Evolutionary conservation across 257 asterid species (phyloP).

Genomic region (Solanum bukasovii): DNA sequence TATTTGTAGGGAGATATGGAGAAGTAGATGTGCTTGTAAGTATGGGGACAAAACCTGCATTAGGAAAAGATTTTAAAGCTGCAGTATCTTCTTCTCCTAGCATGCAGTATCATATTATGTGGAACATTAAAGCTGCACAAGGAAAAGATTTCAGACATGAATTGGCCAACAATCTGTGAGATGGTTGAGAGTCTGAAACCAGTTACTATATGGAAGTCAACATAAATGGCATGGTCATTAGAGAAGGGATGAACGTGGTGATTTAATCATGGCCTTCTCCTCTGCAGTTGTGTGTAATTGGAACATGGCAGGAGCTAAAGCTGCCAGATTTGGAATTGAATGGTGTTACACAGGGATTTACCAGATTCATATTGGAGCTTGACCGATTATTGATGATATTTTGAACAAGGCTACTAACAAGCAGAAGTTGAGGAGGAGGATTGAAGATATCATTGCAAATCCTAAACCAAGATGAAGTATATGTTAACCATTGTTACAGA

Average conservation of each 20-base stretch:
- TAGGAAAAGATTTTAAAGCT: not conserved
- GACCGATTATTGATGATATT: not conserved
- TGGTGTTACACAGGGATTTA: not conserved
- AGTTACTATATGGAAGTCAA: not conserved
- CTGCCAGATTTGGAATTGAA: not conserved
- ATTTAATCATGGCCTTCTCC: not conserved
- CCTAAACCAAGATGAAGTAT: not conserved
- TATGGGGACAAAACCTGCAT: not conserved
- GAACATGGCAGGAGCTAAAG: not conserved
- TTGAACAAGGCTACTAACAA: not conserved
- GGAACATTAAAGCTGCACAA: not conserved
- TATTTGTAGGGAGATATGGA: not conserved
- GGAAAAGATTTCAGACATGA: not conserved
- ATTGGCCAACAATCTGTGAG: not conserved
- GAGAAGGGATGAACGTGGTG: not conserved
- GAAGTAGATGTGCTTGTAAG: not conserved
- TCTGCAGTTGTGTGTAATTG: not conserved
- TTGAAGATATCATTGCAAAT: not conserved
- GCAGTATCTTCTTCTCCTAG: not conserved
- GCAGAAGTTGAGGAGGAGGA: not conserved
- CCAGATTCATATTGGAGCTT: not conserved
- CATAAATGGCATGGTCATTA: not conserved
- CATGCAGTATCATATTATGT: not conserved
- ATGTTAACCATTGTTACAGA: not conserved
- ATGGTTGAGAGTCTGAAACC: not conserved